phyloP scores from a whole-genome alignment of 352 stramenopile genomes.

The Saprolegnia parasitica region DNA sequence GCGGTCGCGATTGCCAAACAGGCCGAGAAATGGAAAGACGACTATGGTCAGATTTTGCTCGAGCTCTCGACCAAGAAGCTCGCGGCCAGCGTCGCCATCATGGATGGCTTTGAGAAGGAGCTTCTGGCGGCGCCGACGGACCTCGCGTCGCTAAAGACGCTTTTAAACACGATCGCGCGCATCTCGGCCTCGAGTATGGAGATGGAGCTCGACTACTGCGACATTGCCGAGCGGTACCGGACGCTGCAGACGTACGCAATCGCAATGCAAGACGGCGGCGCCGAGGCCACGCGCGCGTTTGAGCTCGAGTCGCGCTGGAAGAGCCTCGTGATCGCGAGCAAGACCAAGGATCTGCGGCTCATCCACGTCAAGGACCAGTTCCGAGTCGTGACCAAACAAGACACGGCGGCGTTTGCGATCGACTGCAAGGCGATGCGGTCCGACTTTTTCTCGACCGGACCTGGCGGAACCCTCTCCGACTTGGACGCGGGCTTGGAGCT shows the following conservation, averaged over 20 bases:
- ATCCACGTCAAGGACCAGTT: conserved; percentile 94
- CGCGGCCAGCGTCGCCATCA: conserved; percentile 56
- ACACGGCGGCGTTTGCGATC: conserved; percentile 82
- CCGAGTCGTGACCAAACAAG: conserved; percentile 88
- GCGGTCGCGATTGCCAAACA: conserved; percentile 87
- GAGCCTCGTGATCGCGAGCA: conserved; percentile 68
- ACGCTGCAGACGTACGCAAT: conserved; percentile 76
- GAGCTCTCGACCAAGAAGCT: conserved; percentile 85
- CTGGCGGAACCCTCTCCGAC: conserved; percentile 71
- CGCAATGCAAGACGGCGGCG: conserved; percentile 58
- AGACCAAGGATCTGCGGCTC: conserved; percentile 91
- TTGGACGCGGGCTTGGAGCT: conserved; percentile 88
- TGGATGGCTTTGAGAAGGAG: conserved; percentile 74
- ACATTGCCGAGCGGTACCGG: conserved; percentile 91
- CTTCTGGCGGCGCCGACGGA: conserved; percentile 77
- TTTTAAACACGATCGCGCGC: conserved; percentile 88
- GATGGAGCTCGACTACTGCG: conserved; percentile 90
- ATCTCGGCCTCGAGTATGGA: conserved; percentile 89
- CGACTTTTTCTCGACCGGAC: conserved; percentile 82
- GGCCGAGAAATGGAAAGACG: conserved; percentile 91
- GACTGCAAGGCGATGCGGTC: conserved; percentile 84
- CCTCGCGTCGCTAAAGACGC: conserved; percentile 91
- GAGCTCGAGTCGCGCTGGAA: conserved; percentile 81
- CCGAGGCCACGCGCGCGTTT: conserved; percentile 67
- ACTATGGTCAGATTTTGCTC: conserved; percentile 90